A percentile compares a stretch with the other conserved stretches of the same genome.
phyloP scores from a whole-genome alignment of 768 basidiomycete species.

The Panellus pusillus region DNA sequence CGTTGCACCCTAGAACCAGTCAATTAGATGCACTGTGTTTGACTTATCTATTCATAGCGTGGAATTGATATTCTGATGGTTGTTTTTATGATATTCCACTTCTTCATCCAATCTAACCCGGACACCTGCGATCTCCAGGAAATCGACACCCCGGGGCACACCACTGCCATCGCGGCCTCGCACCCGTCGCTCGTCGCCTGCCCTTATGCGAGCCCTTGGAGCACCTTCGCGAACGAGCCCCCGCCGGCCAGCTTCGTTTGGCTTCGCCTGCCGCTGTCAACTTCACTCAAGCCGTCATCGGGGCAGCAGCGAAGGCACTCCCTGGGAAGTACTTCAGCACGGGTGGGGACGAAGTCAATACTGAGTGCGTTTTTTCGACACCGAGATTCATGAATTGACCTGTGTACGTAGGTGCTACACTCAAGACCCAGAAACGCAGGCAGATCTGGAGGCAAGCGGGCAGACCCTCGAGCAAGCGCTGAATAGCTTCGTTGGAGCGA shows the following conservation, averaged over 20 bases:
- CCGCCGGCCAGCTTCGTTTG: conserved; percentile 84
- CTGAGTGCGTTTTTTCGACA: conserved; percentile 23
- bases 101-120: conserved; percentile 36
- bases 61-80: conserved; percentile 74
- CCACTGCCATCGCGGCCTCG: conserved; percentile 57
- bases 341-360: conserved; percentile 82
- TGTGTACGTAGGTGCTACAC: conserved; percentile 47
- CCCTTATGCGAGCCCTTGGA: conserved; percentile 54
- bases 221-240: conserved; percentile 66
- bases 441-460: conserved; percentile 47
- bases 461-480: conserved; percentile 66
- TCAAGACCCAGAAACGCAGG: conserved; percentile 59
- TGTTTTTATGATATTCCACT: conserved; percentile 27
- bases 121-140: conserved; percentile 42
- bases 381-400: no score
- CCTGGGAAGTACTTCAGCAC: conserved; percentile 70
- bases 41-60: conserved; percentile 37
- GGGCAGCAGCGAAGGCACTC: conserved; percentile 49
- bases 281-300: conserved; percentile 58
- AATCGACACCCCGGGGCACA: conserved; percentile 85
- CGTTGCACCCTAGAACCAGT: conserved; percentile 33
- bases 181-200: conserved; percentile 81
- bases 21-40: conserved; percentile 4
- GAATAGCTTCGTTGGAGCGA: conserved; percentile 56
- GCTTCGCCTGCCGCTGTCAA: conserved; percentile 57